phyloP scores from a whole-genome alignment of 2,329 filamentous ascomycete species.

The Alternaria sp. region DNA sequence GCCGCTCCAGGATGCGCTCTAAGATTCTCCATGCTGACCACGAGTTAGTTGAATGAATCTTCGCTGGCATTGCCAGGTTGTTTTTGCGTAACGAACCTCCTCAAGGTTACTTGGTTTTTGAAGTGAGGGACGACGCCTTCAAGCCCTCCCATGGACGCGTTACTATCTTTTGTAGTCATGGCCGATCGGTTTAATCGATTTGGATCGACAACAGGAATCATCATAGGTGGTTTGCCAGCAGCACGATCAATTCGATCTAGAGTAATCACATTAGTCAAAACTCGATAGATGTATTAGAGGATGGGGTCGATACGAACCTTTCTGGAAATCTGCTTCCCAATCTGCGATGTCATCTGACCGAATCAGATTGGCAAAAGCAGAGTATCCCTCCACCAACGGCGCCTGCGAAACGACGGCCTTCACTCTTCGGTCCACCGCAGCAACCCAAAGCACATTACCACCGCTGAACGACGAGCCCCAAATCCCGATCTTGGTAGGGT shows the following conservation, averaged over 20 bases:
- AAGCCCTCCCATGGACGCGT: background rate
- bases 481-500: conserved; percentile 1
- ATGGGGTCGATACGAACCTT: background rate
- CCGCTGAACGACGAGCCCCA: conserved; percentile 4
- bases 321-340: background rate
- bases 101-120: background rate
- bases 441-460: background rate
- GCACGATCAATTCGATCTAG: background rate
- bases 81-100: background rate
- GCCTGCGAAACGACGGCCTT: conserved; percentile 4
- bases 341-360: background rate
- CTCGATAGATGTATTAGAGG: background rate
- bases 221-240: background rate
- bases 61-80: background rate
- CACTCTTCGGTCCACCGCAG: conserved; percentile 5
- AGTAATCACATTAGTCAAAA: background rate
- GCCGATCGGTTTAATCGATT: background rate
- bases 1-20: background rate
- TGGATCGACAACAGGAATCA: background rate
- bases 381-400: background rate
- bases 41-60: background rate
- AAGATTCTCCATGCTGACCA: background rate
- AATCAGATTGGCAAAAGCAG: background rate
- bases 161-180: background rate
- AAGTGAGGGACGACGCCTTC: background rate